Percentiles rank a stretch among this genome's conserved stretches.
phyloP scores from a whole-genome alignment of 2,329 filamentous ascomycete species.

The Penicillium sp. region DNA sequence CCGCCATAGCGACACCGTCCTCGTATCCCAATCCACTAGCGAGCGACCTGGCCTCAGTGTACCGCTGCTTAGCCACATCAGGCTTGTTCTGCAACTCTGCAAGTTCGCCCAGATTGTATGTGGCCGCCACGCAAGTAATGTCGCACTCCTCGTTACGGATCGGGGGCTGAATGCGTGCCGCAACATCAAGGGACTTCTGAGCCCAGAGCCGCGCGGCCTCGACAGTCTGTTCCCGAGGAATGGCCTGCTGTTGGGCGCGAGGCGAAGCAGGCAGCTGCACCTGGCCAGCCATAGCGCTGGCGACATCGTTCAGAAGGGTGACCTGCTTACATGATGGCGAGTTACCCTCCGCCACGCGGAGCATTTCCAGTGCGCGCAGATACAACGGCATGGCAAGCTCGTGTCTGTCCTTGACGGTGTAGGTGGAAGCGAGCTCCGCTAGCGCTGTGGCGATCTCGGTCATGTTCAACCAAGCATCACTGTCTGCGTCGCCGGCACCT shows the following conservation, averaged over 20 bases:
- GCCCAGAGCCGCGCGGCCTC: constrained; percentile 76
- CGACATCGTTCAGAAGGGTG: constrained; percentile 63
- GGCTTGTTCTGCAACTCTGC: constrained; percentile 69
- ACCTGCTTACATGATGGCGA: constrained; percentile 70
- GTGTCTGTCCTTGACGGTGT: constrained; percentile 70
- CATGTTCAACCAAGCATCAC: constrained; percentile 38
- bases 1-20: constrained; percentile 33
- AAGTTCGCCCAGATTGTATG: constrained; percentile 85
- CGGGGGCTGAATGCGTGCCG: constrained; percentile 63
- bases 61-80: constrained; percentile 65
- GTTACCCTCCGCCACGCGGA: constrained; percentile 45
- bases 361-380: constrained; percentile 75
- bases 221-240: constrained; percentile 62
- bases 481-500: constrained; percentile 46
- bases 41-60: constrained; percentile 65
- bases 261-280: constrained; percentile 27
- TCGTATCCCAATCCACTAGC: constrained; percentile 45
- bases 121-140: constrained; percentile 74
- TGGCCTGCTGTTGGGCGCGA: constrained; percentile 31
- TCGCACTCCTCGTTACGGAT: constrained; percentile 77
- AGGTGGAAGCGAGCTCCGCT: constrained; percentile 70
- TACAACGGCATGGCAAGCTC: constrained; percentile 83
- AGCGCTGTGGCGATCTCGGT: constrained; percentile 36
- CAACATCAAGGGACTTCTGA: constrained; percentile 68
- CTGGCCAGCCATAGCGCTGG: constrained; percentile 46